Conservation (phyloP, 345 rosid genomes). For the Brassica nigra region DNA sequence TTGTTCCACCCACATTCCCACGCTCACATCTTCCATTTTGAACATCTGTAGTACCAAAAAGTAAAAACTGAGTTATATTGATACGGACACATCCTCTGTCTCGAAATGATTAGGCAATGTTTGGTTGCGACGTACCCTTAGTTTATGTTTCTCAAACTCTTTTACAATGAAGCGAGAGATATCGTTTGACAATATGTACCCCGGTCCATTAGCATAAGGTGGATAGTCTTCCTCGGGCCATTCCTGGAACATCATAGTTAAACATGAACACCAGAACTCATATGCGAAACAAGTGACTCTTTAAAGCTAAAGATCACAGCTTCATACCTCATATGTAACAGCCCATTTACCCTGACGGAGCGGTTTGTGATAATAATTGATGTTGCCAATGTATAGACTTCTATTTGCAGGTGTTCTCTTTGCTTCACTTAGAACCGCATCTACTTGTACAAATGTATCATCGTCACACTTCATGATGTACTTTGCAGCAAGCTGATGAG, state of each 20-base stretch:
- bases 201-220: constrained; percentile 91
- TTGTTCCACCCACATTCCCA: constrained; percentile 96
- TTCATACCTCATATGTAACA: constrained; percentile 74
- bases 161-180: constrained; percentile 63
- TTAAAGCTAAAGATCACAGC: neutral
- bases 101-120: neutral
- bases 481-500: constrained; percentile 56
- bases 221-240: constrained; percentile 97
- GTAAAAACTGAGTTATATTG: neutral
- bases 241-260: constrained; percentile 47
- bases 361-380: constrained; percentile 85
- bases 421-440: constrained; percentile 62
- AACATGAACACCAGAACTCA: neutral
- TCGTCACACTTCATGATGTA: constrained; percentile 87
- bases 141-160: constrained; percentile 71
- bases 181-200: constrained; percentile 73
- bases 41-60: constrained; percentile 58
- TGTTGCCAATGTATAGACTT: constrained; percentile 78
- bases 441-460: constrained; percentile 81
- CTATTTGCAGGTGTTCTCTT: constrained; percentile 48
- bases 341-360: constrained; percentile 91
- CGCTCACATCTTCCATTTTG: constrained; percentile 98
- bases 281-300: constrained; percentile 8
- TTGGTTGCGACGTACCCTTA: constrained; percentile 52
- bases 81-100: neutral